A percentile compares a stretch with the other conserved stretches of the same genome.
These are phyloP conservation scores for Ophiocordyceps camponoti-saundersi DNA, from an alignment of 2,329 filamentous ascomycete species.

Conservation along the genomic window DNA sequence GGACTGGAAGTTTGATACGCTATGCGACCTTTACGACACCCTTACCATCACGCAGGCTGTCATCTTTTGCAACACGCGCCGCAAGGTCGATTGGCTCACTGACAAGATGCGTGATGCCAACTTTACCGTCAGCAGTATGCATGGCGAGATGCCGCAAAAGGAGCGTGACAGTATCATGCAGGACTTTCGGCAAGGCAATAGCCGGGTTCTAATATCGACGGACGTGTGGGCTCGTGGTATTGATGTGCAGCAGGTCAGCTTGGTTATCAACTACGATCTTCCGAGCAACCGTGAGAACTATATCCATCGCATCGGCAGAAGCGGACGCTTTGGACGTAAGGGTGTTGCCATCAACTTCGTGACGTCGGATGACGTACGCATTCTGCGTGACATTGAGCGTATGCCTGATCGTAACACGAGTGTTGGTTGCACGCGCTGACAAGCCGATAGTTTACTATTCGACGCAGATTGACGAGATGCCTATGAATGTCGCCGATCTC, in stretches of 20 bases:
- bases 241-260: conserved; percentile 92
- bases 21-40: conserved; percentile 97
- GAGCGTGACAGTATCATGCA: conserved; percentile 99
- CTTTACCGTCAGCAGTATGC: conserved; percentile 97
- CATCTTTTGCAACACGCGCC: conserved; percentile 97
- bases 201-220: conserved; percentile 87
- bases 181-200: conserved; percentile 94
- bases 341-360: conserved; percentile 99
- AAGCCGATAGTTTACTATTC: conserved; percentile 62
- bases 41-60: conserved; percentile 97
- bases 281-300: conserved; percentile 99
- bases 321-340: conserved; percentile 90
- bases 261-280: conserved; percentile 98
- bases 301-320: conserved; percentile 94
- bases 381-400: conserved; percentile 92
- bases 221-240: conserved; percentile 98
- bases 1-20: conserved; percentile 98
- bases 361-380: conserved; percentile 93
- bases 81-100: conserved; percentile 98
- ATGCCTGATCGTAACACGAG: conserved; percentile 18
- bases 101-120: conserved; percentile 99
- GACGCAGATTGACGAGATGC: conserved; percentile 97
- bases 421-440: conserved; percentile 12
- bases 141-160: conserved; percentile 97
- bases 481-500: conserved; percentile 72